Evolutionary conservation across 139 green algal genomes (phyloP), one percentile per base, ranked within the genome.

Genomic region (Raphidocelis subcapitata): DNA sequence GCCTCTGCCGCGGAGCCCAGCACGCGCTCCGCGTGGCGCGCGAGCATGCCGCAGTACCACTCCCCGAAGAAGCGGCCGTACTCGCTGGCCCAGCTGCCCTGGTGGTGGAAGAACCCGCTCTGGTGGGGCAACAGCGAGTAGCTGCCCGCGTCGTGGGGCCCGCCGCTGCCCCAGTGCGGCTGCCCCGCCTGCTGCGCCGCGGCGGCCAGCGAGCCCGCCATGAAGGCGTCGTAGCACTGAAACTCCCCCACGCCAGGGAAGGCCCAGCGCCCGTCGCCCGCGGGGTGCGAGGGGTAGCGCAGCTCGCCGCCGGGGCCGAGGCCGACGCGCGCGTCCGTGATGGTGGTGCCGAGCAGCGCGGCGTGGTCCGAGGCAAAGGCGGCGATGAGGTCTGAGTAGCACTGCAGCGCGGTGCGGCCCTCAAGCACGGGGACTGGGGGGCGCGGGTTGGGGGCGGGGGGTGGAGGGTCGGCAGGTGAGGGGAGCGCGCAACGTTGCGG

Each of bases 321-420:
- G 5, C 85, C 83, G 20, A 88, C 71, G 15, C 74, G 21, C 35
- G 79, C 65, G 60, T 86, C 78, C 21, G 61, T 65, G 26, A 86
- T 79, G 26, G 65, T 61, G 36, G 1, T 68, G 72, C 91, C 91
- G 49, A 86, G 72, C 51, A 91, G 52, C 51, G 77, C 23, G 31
- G 68, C 44, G 57, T 96, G 93, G 56, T 86, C 77, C 44, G 89
- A 73, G 5, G 75, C 66, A 76, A 98, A 98, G 1, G 89, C 87
- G 12, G 51, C 32, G 72, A 97, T 91, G 56, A 98, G 91, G 69
- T 95, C 94, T 12, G 44, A 54, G 81, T 97, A 98, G n/a, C 83
- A 85, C 46, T 96, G 74, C 37, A 98, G 29, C 3, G 90, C 89
- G 14, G 90, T 97, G 33, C 92, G 84, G 1, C 93, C 92, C 0